Conservation (phyloP, 2,329 filamentous ascomycete species). For the Setomelanomma holmii region DNA sequence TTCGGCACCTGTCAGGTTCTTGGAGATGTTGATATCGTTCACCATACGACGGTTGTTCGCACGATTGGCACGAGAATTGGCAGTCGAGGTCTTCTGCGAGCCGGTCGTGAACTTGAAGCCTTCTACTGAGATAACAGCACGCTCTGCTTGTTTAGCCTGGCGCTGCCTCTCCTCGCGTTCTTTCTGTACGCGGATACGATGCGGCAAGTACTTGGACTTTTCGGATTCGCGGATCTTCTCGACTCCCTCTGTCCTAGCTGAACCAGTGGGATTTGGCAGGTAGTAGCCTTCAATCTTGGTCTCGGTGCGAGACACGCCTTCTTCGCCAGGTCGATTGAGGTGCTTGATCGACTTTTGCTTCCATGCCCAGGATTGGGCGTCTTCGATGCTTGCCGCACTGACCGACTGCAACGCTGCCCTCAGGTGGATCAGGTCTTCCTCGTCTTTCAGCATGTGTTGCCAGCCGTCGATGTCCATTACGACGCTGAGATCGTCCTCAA, state of each 20-base stretch:
- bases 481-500: constrained; percentile 69
- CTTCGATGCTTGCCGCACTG: constrained; percentile 59
- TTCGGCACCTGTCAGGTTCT: constrained; percentile 72
- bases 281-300: constrained; percentile 73
- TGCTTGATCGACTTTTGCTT: constrained; percentile 76
- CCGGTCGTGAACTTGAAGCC: constrained; percentile 67
- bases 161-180: constrained; percentile 90
- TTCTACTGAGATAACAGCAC: constrained; percentile 40
- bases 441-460: constrained; percentile 72
- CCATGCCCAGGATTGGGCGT: constrained; percentile 71
- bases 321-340: constrained; percentile 65
- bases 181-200: constrained; percentile 95
- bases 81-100: constrained; percentile 82
- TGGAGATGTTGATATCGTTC: constrained; percentile 94
- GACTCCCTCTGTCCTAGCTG: constrained; percentile 88
- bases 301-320: constrained; percentile 60
- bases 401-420: constrained; percentile 58
- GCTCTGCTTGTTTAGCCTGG: constrained; percentile 68
- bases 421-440: constrained; percentile 69
- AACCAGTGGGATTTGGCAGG: constrained; percentile 83
- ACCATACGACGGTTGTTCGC: constrained; percentile 94
- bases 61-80: constrained; percentile 90
- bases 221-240: constrained; percentile 97
- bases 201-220: constrained; percentile 96
- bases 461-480: constrained; percentile 75